These are phyloP conservation scores for Spergularia marina DNA, from an alignment of 148 eudicot genomes.

Conservation along the genomic window DNA sequence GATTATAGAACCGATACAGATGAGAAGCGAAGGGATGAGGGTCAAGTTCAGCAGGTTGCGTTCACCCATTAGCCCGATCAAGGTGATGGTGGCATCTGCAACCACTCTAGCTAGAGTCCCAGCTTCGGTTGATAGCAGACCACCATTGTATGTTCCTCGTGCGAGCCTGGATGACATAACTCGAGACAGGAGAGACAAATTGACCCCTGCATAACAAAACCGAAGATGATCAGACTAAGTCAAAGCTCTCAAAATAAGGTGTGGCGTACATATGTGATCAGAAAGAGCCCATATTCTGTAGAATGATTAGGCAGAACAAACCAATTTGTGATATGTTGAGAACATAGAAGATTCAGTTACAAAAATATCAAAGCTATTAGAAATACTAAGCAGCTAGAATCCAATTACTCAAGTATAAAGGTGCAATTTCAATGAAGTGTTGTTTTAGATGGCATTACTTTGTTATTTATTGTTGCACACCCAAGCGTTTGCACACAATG, in stretches of 20 bases:
- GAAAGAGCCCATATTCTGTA: not conserved
- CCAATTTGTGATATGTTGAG: not conserved
- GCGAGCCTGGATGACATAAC: slow-evolving; percentile 96
- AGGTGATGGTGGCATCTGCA: slow-evolving; percentile 86
- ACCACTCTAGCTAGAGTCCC: slow-evolving; percentile 92
- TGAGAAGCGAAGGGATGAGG: slow-evolving; percentile 70
- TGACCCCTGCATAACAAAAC: slow-evolving; percentile 52
- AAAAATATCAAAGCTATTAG: too few relatives aligned
- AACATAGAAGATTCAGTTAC: too few relatives aligned
- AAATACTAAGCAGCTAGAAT: too few relatives aligned
- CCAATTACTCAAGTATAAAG: too few relatives aligned
- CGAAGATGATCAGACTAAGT: not conserved
- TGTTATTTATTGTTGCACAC: not conserved
- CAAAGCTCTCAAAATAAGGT: too few relatives aligned
- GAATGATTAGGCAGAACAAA: not conserved
- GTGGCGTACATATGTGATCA: not conserved
- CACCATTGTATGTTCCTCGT: slow-evolving; percentile 95
- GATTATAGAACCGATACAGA: slow-evolving; percentile 65
- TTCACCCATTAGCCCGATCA: slow-evolving; percentile 70
- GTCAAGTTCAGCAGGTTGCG: slow-evolving; percentile 62
- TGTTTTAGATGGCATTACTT: too few relatives aligned
- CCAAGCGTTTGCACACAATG: not conserved
- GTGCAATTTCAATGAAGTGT: too few relatives aligned
- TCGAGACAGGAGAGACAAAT: slow-evolving; percentile 83
- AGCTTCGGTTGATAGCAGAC: slow-evolving; percentile 89